These are phyloP conservation scores for Xerocomellus intermedius DNA, from an alignment of 768 basidiomycete genomes.

Conservation along the genomic window DNA sequence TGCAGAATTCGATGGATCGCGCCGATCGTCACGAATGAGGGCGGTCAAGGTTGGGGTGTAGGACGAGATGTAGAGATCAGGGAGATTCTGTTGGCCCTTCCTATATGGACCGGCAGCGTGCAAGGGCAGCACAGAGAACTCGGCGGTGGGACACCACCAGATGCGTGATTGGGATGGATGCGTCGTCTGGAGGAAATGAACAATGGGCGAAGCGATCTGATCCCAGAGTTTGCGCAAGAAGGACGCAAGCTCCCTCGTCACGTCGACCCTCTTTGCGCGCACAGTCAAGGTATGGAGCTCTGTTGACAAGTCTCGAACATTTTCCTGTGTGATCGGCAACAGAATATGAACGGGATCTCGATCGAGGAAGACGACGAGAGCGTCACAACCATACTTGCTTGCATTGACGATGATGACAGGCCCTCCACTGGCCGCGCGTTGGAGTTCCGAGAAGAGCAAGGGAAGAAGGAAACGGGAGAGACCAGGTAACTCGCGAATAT, in stretches of 20 bases:
- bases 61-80: slow-evolving; percentile 14
- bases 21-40: slow-evolving; percentile 1
- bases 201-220: slow-evolving; percentile 10
- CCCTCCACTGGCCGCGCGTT: not conserved
- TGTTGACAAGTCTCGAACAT: not conserved
- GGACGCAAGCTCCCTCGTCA: not conserved
- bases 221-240: slow-evolving; percentile 18
- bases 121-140: slow-evolving; percentile 13
- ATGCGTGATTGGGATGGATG: not conserved
- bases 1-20: not conserved
- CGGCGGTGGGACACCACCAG: slow-evolving; percentile 14
- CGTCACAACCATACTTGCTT: slow-evolving; percentile 2
- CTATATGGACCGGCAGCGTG: slow-evolving; percentile 19
- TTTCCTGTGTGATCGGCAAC: not conserved
- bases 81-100: slow-evolving; percentile 4
- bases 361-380: not conserved
- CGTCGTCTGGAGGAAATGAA: not conserved
- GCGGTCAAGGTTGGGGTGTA: slow-evolving; percentile 14
- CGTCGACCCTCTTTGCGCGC: not conserved
- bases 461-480: slow-evolving; percentile 16
- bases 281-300: not conserved
- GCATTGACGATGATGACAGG: slow-evolving; percentile 4
- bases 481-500: not conserved
- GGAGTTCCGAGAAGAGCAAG: slow-evolving; percentile 4
- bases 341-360: not conserved